Evolutionary conservation across 2,329 filamentous ascomycete genomes (phyloP).

Genomic region (Epicoccum sorghinum): DNA sequence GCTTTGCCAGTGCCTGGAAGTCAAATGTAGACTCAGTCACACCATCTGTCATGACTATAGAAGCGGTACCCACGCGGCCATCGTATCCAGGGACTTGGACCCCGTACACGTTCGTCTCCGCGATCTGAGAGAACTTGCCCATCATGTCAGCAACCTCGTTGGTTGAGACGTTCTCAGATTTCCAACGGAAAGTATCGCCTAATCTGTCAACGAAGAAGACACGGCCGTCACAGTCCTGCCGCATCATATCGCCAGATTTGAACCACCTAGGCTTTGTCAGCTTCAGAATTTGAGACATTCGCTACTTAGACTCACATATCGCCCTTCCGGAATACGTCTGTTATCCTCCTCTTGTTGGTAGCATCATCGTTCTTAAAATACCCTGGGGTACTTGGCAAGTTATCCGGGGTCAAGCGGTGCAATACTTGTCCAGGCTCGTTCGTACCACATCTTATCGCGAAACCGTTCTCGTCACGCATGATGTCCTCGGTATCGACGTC

Average conservation of each 20-base stretch:
- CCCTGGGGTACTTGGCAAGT: conserved; percentile 26
- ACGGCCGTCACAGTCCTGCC: conserved; percentile 42
- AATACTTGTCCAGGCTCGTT: conserved; percentile 47
- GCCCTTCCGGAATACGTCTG: conserved; percentile 46
- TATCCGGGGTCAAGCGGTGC: conserved; percentile 38
- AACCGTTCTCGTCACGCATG: conserved; percentile 43
- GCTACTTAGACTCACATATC: conserved; percentile 39
- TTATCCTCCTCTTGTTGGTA: conserved; percentile 38
- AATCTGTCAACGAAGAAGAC: conserved; percentile 48
- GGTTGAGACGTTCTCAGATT: conserved; percentile 55
- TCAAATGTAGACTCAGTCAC: conserved; percentile 39
- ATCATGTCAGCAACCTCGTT: conserved; percentile 53
- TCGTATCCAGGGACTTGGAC: conserved; percentile 53
- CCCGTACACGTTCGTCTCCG: conserved; percentile 54
- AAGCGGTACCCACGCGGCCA: conserved; percentile 52
- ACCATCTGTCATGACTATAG: conserved; percentile 46
- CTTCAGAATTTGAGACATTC: no score
- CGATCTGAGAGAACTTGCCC: conserved; percentile 49
- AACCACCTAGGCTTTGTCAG: conserved; percentile 38
- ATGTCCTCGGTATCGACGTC: conserved; percentile 49
- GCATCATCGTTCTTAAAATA: conserved; percentile 47
- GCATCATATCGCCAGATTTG: conserved; percentile 48
- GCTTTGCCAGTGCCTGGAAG: conserved; percentile 46
- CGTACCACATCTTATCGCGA: conserved; percentile 38
- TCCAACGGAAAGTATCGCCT: conserved; percentile 51